Conservation (phyloP, 202 grass and related monocot genomes). For the Hordeum pubiflorum region DNA sequence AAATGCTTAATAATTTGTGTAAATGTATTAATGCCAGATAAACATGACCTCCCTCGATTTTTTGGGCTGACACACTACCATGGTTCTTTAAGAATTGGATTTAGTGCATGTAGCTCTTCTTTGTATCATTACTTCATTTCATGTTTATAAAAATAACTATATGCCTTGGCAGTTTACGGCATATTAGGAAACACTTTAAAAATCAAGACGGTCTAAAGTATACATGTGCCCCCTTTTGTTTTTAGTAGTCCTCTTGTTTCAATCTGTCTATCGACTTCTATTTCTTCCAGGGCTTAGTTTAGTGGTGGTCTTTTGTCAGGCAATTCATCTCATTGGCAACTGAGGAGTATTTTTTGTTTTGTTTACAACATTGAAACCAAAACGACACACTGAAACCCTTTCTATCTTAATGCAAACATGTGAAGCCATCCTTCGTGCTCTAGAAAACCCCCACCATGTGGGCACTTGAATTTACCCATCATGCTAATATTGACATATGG, state of each 20-base stretch:
- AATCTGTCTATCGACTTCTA: neutral
- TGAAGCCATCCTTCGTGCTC: neutral
- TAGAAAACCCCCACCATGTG: neutral
- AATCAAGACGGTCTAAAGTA: neutral
- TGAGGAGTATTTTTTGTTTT: neutral
- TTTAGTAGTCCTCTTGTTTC: neutral
- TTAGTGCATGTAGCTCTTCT: neutral
- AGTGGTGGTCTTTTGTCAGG: neutral
- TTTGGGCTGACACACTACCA: neutral
- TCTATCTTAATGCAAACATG: neutral
- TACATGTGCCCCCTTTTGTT: neutral
- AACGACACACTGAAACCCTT: neutral
- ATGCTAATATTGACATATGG: neutral
- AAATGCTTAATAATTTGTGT: neutral
- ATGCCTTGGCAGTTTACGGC: neutral
- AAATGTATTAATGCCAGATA: neutral
- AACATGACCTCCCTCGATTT: conserved; percentile 1
- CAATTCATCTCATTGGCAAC: neutral
- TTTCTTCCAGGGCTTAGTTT: neutral
- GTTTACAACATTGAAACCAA: neutral
- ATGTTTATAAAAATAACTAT: neutral
- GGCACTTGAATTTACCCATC: neutral
- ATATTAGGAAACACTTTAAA: neutral
- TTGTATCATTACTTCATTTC: neutral
- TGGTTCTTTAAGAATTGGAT: neutral